These are phyloP conservation scores for Neurospora sp. DNA, from an alignment of 495 filamentous ascomycete genomes.

Conservation along the genomic window DNA sequence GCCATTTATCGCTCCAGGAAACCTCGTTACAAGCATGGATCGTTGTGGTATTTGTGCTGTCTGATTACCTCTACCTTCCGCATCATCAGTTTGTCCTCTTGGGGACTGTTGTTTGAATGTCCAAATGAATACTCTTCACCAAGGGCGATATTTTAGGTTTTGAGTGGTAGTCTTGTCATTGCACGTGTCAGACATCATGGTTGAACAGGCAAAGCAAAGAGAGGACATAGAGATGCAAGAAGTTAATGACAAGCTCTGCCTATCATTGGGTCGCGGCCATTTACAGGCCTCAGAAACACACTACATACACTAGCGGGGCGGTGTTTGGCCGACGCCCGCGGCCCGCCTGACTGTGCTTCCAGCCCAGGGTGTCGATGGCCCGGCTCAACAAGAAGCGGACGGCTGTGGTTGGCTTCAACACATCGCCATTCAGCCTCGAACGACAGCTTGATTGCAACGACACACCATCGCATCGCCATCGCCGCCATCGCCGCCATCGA, in stretches of 20 bases:
- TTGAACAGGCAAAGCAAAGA: neutral
- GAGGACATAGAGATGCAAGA: neutral
- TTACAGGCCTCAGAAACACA: neutral
- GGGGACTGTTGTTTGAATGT: neutral
- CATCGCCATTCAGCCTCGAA: neutral
- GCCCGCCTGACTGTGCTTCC: neutral
- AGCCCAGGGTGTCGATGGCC: neutral
- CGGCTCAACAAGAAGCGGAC: neutral
- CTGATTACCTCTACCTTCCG: neutral
- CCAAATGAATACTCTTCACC: neutral
- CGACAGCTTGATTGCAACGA: neutral
- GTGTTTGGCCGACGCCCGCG: conserved; percentile 4
- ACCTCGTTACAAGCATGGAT: neutral
- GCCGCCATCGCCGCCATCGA: neutral
- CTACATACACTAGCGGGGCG: neutral
- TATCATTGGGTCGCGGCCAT: neutral
- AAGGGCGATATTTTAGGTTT: neutral
- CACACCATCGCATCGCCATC: neutral
- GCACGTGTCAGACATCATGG: neutral
- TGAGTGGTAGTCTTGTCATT: neutral
- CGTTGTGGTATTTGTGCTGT: neutral
- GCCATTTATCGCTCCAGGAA: neutral
- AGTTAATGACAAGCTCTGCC: neutral
- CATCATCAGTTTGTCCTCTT: neutral
- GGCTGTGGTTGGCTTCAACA: neutral